Base-by-base conservation (phyloP, 257 asterid species). In the Solanum paucissectum region DNA sequence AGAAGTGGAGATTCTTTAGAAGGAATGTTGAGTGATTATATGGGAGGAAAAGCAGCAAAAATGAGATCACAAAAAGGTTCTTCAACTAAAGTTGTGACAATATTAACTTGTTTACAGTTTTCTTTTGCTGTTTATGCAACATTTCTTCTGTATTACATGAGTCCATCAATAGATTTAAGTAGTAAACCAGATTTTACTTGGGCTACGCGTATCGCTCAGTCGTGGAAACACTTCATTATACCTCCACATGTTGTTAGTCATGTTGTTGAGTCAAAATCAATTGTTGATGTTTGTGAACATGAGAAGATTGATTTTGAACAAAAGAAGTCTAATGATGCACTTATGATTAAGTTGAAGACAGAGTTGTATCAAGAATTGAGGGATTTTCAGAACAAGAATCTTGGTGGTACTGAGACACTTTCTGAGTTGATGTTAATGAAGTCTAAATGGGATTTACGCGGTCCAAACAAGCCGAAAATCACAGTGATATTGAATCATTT, bases 81-180 rank as follows among this genome's bases (percentile, higher is more conserved):
- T 1, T 88, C 99, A 0, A 32, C 94, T 2, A 89, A 90, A 18
- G 91, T 96, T 23, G 98, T 97, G 20, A 92, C 95, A 0, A 52
- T 94, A 21, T 86, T 97, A 20, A 97, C 99, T 6, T 95, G 96
- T 44, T 86, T 97, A 32, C 99, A 97, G 25, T 94, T 97, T 77
- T 92, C 92, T 3, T 97, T 97, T 44, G 99, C 99, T n/a, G 89
- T 95, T 34, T 97, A 97, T 86, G 99, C 98, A 4, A 96, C 99
- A 0, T 94, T 94, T 87, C 91, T 97, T 36, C 91, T 97, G 84
- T 95, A 95, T 71, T 94, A 88, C 92, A 93, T 96, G 96, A 94
- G 98, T 85, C 98, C 99, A 14, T 36, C 96, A 0, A 37, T 96
- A 4, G 99, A 97, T 37, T 77, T 96, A 34, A 88, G 91, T 6